A percentile compares a stretch with the other conserved stretches of the same genome.
Conservation (phyloP, 495 filamentous ascomycete genomes). For the Acidiella bohemica region DNA sequence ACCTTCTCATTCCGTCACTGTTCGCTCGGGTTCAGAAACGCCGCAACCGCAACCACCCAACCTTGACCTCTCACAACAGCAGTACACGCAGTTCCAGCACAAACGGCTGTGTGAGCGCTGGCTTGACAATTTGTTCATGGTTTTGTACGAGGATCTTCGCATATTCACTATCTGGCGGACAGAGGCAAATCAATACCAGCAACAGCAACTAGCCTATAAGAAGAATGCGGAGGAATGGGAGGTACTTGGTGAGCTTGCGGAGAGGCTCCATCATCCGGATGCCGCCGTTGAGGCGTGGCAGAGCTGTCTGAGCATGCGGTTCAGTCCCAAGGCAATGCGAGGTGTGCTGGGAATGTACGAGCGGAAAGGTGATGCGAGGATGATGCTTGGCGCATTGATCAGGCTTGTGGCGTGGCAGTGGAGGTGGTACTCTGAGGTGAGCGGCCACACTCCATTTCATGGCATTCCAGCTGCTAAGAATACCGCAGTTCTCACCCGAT, state of each 20-base stretch:
- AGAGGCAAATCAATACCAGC: constrained; percentile 83
- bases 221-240: constrained; percentile 97
- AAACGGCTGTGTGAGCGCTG: constrained; percentile 95
- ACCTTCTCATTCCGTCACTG: constrained; percentile 15
- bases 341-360: constrained; percentile 71
- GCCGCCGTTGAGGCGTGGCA: constrained; percentile 89
- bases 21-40: constrained; percentile 11
- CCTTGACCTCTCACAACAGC: constrained; percentile 33
- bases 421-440: constrained; percentile 90
- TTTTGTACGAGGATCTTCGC: constrained; percentile 90
- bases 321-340: constrained; percentile 78
- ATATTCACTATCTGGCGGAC: constrained; percentile 99
- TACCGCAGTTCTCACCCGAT: constrained; percentile 76
- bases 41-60: constrained; percentile 10
- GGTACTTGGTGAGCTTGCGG: constrained; percentile 84
- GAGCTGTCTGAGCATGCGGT: constrained; percentile 64
- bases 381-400: constrained; percentile 67
- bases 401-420: constrained; percentile 94
- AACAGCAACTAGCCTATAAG: constrained; percentile 82
- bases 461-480: too few species aligned
- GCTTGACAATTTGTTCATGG: constrained; percentile 99
- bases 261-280: constrained; percentile 75
- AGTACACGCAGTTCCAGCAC: constrained; percentile 68
- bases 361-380: constrained; percentile 54
- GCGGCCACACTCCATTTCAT: constrained; percentile 12